These are phyloP conservation scores for Xylariales sp. DNA, from an alignment of 2,329 filamentous ascomycete genomes.

Conservation along the genomic window DNA sequence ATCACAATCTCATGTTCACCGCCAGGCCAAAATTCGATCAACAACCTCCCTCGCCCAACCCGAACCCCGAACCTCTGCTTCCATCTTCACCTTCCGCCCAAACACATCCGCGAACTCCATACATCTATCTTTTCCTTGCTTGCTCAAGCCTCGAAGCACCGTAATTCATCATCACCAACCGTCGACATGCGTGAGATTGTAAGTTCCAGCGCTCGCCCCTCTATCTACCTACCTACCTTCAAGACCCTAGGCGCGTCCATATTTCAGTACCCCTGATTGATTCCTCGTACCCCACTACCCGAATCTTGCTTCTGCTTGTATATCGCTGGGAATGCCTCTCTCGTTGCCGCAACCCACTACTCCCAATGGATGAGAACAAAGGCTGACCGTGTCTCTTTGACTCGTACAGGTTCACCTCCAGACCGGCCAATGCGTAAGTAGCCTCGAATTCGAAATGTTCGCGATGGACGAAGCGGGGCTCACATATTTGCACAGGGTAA, in stretches of 20 bases:
- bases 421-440: conserved; percentile 97
- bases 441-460: conserved; percentile 19
- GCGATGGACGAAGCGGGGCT: conserved; percentile 14
- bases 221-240: conserved; percentile 17
- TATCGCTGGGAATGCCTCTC: neutral
- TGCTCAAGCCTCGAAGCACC: conserved; percentile 1
- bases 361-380: conserved; percentile 7
- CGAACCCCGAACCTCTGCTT: conserved; percentile 5
- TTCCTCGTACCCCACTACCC: conserved; percentile 17
- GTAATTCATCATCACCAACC: conserved; percentile 15
- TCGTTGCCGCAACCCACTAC: neutral
- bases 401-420: conserved; percentile 89
- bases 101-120: neutral
- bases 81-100: conserved; percentile 5
- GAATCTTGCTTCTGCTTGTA: too few relatives aligned
- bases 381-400: conserved; percentile 51
- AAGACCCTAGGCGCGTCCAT: conserved; percentile 12
- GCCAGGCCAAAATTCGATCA: conserved; percentile 9
- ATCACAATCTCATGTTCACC: conserved; percentile 2
- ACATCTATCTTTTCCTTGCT: conserved; percentile 4
- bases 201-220: conserved; percentile 33
- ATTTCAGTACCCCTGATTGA: conserved; percentile 29
- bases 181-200: conserved; percentile 72
- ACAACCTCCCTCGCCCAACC: conserved; percentile 8
- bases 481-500: conserved; percentile 69